Conservation (phyloP, 2,329 filamentous ascomycete species). For the Calonectria hongkongensis region DNA sequence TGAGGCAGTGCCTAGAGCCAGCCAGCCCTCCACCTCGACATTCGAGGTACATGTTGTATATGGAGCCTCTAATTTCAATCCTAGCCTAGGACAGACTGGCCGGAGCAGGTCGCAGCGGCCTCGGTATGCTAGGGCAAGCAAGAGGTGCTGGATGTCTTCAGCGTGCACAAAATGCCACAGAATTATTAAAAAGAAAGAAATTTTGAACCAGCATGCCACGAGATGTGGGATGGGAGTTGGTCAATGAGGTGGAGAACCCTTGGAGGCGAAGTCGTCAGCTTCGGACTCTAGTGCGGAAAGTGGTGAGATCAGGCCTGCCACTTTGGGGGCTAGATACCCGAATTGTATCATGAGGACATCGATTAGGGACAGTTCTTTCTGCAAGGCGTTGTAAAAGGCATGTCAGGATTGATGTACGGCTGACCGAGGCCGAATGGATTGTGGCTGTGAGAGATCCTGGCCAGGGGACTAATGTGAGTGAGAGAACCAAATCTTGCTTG, state of each 20-base stretch:
- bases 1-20: constrained; percentile 36
- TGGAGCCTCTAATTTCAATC: constrained; percentile 32
- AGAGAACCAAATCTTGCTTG: neutral
- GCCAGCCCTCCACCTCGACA: constrained; percentile 13
- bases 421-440: constrained; percentile 20
- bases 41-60: constrained; percentile 22
- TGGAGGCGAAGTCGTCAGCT: constrained; percentile 36
- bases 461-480: neutral
- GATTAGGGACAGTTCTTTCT: constrained; percentile 7
- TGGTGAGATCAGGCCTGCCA: constrained; percentile 36
- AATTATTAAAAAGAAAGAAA: neutral
- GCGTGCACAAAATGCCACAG: neutral
- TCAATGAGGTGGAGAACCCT: constrained; percentile 20
- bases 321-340: constrained; percentile 31
- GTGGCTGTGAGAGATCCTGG: constrained; percentile 33
- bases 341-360: constrained; percentile 10
- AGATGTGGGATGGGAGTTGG: constrained; percentile 2
- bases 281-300: constrained; percentile 21
- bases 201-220: neutral
- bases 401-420: constrained; percentile 31
- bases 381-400: constrained; percentile 20
- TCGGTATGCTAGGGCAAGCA: constrained; percentile 7
- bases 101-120: neutral
- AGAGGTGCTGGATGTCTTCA: neutral
- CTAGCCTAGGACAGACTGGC: constrained; percentile 18